phyloP scores from a whole-genome alignment of 352 stramenopile species.

The Phytophthora foliorum region DNA sequence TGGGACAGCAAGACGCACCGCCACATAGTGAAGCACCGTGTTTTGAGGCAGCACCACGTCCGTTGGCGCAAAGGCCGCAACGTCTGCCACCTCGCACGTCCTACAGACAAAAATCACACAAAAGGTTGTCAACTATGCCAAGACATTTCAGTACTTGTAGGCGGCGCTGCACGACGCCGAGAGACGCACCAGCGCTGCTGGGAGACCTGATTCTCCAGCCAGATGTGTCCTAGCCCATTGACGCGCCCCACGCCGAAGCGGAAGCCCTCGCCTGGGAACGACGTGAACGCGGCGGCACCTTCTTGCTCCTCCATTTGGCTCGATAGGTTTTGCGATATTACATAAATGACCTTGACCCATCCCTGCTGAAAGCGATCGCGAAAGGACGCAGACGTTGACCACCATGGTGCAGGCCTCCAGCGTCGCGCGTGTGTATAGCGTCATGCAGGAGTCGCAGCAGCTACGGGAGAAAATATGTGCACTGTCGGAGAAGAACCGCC shows the following conservation, averaged over 20 bases:
- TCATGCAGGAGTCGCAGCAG: slow-evolving; percentile 73
- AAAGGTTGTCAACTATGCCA: not conserved
- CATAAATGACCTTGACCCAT: not conserved
- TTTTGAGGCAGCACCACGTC: slow-evolving; percentile 29
- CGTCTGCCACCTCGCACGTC: slow-evolving; percentile 28
- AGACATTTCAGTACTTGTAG: not conserved
- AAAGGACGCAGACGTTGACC: slow-evolving; percentile 22
- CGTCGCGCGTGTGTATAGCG: slow-evolving; percentile 59
- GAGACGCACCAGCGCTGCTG: slow-evolving; percentile 33
- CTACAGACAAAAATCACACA: slow-evolving; percentile 6
- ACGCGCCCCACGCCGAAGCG: slow-evolving; percentile 22
- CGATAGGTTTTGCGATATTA: slow-evolving; percentile 1
- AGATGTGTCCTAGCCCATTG: slow-evolving; percentile 14
- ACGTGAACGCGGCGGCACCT: slow-evolving; percentile 25
- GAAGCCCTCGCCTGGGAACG: slow-evolving; percentile 35
- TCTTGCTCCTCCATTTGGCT: slow-evolving; percentile 34
- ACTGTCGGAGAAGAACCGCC: slow-evolving; percentile 66
- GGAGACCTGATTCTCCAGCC: slow-evolving; percentile 28
- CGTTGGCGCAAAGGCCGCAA: slow-evolving; percentile 19
- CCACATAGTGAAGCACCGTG: slow-evolving; percentile 35
- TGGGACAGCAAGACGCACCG: slow-evolving; percentile 13
- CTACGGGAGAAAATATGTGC: slow-evolving; percentile 53
- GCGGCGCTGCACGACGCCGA: not conserved
- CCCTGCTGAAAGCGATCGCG: slow-evolving; percentile 24
- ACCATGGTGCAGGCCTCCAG: slow-evolving; percentile 47